Conservation (phyloP, 345 rosid genomes). For the Lepidium aucheri region DNA sequence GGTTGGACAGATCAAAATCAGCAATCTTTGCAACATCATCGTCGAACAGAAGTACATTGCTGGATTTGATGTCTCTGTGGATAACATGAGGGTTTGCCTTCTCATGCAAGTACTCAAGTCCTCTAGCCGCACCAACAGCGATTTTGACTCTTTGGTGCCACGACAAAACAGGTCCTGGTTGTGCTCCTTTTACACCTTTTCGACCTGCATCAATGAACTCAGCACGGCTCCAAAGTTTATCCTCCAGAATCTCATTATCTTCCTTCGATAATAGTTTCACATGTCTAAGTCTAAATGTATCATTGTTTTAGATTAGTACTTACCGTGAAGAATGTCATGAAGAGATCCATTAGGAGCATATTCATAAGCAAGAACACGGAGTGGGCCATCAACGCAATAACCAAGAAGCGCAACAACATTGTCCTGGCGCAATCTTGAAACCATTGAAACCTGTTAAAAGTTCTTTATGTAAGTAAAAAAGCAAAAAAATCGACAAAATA, state of each 20-base stretch:
- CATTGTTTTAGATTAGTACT: slow-evolving; percentile 10
- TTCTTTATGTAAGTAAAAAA: background rate
- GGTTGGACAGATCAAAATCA: slow-evolving; percentile 94
- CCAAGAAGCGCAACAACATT: slow-evolving; percentile 78
- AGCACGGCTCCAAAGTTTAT: background rate
- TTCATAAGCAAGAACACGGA: slow-evolving; percentile 81
- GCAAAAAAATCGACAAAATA: background rate
- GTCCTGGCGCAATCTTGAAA: slow-evolving; percentile 77
- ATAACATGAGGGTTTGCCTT: slow-evolving; percentile 72
- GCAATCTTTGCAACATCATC: slow-evolving; percentile 90
- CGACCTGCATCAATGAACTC: slow-evolving; percentile 37
- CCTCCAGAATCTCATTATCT: background rate
- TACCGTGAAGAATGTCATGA: slow-evolving; percentile 88
- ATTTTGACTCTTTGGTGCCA: slow-evolving; percentile 96
- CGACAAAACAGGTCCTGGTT: slow-evolving; percentile 79
- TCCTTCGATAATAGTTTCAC: background rate
- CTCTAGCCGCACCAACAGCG: slow-evolving; percentile 90
- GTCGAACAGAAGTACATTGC: slow-evolving; percentile 82
- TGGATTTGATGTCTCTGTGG: slow-evolving; percentile 91
- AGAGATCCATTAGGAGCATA: slow-evolving; percentile 92
- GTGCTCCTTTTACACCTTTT: slow-evolving; percentile 94
- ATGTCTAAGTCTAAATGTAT: background rate
- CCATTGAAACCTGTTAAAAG: slow-evolving; percentile 68
- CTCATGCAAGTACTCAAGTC: slow-evolving; percentile 95
- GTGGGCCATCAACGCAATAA: slow-evolving; percentile 71